Evolutionary conservation across 495 filamentous ascomycete genomes (phyloP).

Genomic region (Hyaloscypha finlandica): DNA sequence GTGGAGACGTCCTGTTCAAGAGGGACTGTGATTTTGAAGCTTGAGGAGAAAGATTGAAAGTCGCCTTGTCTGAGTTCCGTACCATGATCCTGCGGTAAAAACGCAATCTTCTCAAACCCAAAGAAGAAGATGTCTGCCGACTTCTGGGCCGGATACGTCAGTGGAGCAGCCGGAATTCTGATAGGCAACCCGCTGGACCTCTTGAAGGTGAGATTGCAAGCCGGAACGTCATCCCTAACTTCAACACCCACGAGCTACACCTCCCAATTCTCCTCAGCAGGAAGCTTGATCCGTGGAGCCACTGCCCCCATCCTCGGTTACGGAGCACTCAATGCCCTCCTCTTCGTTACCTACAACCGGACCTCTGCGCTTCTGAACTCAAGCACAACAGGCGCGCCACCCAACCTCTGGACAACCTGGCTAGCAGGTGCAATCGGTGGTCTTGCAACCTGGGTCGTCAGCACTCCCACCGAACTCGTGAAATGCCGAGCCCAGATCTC

Average conservation of each 20-base stretch:
- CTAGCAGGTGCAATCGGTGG: constrained; percentile 75
- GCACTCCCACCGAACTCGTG: constrained; percentile 82
- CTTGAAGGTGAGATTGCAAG: constrained; percentile 81
- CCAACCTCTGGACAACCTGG: constrained; percentile 61
- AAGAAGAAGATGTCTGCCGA: constrained; percentile 67
- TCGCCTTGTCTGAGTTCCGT: neutral
- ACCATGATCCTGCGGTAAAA: constrained; percentile 17
- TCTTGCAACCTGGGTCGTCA: constrained; percentile 77
- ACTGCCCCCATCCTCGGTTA: constrained; percentile 84
- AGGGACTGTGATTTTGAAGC: constrained; percentile 8
- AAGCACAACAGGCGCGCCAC: constrained; percentile 26
- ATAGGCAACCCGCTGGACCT: constrained; percentile 88
- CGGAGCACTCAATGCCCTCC: constrained; percentile 83
- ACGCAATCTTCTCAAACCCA: neutral
- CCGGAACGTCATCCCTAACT: constrained; percentile 40
- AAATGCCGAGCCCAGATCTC: constrained; percentile 79
- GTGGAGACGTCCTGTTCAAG: constrained; percentile 19
- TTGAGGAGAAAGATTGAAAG: neutral
- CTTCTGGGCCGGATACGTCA: constrained; percentile 86
- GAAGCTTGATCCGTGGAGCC: constrained; percentile 54
- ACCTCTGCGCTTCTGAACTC: constrained; percentile 41
- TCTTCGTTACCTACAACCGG: constrained; percentile 85
- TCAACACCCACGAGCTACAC: constrained; percentile 18
- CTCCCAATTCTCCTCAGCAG: constrained; percentile 37
- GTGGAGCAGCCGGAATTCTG: constrained; percentile 77